phyloP scores from a whole-genome alignment of 164 flowering plant species.

The Berberis vulgaris region DNA sequence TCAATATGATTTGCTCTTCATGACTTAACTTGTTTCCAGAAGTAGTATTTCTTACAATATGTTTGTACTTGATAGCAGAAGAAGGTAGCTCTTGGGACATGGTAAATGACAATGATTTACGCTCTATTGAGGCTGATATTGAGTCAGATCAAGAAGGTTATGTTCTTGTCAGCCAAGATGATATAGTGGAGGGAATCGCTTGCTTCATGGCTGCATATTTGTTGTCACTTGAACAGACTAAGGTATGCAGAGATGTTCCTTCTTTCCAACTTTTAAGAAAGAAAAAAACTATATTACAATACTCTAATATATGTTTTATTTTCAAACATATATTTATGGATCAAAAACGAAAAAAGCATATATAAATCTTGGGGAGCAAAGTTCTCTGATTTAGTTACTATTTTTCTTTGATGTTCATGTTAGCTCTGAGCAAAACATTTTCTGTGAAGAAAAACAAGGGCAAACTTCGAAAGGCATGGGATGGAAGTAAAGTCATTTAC shows the following conservation, averaged over 20 bases:
- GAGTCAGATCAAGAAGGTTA: slow-evolving; percentile 54
- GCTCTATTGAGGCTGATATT: slow-evolving; percentile 20
- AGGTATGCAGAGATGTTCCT: slow-evolving; percentile 32
- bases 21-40: no score
- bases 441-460: slow-evolving; percentile 77
- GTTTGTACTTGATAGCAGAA: slow-evolving; percentile 33
- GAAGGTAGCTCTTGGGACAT: slow-evolving; percentile 86
- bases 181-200: slow-evolving; percentile 87
- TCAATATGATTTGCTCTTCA: no score
- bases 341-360: no score
- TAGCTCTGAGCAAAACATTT: slow-evolving; percentile 86
- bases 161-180: slow-evolving; percentile 87
- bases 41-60: slow-evolving; percentile 7
- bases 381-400: no score
- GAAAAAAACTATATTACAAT: no score
- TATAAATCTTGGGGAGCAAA: no score
- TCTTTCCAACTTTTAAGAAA: no score
- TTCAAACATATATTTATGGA: no score
- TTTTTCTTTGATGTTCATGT: slow-evolving; percentile 10
- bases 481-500: slow-evolving; percentile 83
- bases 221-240: slow-evolving; percentile 70
- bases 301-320: no score
- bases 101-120: slow-evolving; percentile 58
- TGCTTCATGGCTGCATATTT: slow-evolving; percentile 94
- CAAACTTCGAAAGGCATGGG: slow-evolving; percentile 87